Base-by-base conservation (phyloP, 225 moss, liverwort and hornwort genomes). In the Neckera pumila region DNA sequence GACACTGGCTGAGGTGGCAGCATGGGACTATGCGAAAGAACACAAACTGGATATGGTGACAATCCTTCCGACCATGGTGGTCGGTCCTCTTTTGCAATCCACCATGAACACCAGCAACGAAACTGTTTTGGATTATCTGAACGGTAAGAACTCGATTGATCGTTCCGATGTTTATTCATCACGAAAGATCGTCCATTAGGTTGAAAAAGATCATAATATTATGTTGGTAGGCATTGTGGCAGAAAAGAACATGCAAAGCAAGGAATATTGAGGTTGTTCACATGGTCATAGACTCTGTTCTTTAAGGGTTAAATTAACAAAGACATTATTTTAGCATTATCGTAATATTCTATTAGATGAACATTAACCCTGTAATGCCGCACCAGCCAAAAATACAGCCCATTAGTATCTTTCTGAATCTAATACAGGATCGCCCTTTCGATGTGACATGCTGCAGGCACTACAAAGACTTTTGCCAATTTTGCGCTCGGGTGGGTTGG, bases 21-120 rank as follows among this genome's bases (percentile, higher is more conserved):
- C 96, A 14, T 97, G 97, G 97, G 95, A 97, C 74, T 96, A 90
- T 87, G 94, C 53, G 85, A 95, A 96, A 90, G 90, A 90, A 51
- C 95, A 95, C 80, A 90, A 95, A 8, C 90, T 96, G 91, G 92
- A 96, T 27, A 83, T 97, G 92, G 93, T 96, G 60, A 82, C 87
- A 7, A 89, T 97, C 23, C 91, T 95, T 77, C 97, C 97, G 62
- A 65, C 67, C 22, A 85, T 95, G 90, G 97, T 97, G 43, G 5
- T 96, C 65, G 97, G 96, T 54, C 92, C 93, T 38, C 64, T 98
- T 10, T 86, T 98, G 90, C 96, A 94, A 83, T 59, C 92, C n/a
- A 84, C 92, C 26, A 90, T 96, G 85, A 98, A 96, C 86, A 92
- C 95, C 83, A 98, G 98, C 89, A 90, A 80, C 69, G 95, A 93